Evolutionary conservation across 805 yeast genomes (phyloP).

Genomic region (Candida takata): DNA sequence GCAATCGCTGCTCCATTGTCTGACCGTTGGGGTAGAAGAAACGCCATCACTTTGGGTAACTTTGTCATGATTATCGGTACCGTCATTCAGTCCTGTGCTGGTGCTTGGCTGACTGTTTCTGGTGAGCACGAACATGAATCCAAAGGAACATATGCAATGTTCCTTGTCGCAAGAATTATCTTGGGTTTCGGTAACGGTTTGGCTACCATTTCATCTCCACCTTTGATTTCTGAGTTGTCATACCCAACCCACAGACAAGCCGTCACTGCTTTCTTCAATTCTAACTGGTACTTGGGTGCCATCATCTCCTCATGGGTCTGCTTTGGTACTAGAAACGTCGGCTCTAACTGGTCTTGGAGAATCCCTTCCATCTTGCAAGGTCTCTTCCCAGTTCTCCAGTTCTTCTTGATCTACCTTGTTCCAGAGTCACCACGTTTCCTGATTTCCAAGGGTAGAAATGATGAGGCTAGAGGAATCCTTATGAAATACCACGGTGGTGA

Average conservation of each 20-base stretch:
- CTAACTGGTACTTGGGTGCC: constrained; percentile 47
- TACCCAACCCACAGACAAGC: constrained; percentile 37
- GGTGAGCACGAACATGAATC: constrained; percentile 2
- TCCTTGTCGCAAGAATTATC: constrained; percentile 31
- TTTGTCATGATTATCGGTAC: constrained; percentile 22
- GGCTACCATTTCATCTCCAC: constrained; percentile 37
- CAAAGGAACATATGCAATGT: constrained; percentile 19
- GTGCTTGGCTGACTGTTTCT: constrained; percentile 11
- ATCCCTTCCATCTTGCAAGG: constrained; percentile 48
- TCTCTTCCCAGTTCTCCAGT: constrained; percentile 37
- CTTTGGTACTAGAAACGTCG: constrained; percentile 33
- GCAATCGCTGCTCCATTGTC: constrained; percentile 23
- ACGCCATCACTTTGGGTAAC: constrained; percentile 21
- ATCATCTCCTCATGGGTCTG: constrained; percentile 44
- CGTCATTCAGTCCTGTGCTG: constrained; percentile 25
- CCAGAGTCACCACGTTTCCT: constrained; percentile 47
- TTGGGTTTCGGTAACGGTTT: constrained; percentile 41
- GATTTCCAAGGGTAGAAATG: constrained; percentile 33
- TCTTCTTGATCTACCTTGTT: constrained; percentile 29
- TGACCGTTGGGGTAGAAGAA: constrained; percentile 38
- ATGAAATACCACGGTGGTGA: constrained; percentile 33
- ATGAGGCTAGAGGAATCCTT: constrained; percentile 37
- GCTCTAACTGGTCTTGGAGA: constrained; percentile 40
- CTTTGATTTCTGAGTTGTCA: constrained; percentile 43
- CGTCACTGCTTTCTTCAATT: constrained; percentile 39